Evolutionary conservation across 306 rosid species (phyloP).

Genomic region (Quercus rubra): DNA sequence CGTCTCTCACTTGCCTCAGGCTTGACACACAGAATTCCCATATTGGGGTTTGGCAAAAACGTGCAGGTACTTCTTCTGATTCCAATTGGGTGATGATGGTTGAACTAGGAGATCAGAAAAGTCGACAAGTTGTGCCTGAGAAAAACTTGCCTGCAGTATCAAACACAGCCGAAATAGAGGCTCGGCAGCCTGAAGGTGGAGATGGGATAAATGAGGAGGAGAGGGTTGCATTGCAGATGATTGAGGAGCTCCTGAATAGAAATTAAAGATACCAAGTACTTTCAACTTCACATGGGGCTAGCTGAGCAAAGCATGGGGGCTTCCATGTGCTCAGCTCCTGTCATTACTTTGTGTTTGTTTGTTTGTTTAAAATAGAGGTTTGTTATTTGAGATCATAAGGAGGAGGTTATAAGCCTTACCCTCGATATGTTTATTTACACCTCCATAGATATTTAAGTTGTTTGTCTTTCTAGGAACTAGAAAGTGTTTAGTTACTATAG

Average conservation of each 20-base stretch:
- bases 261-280: conserved; percentile 23
- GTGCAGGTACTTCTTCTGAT: conserved; percentile 51
- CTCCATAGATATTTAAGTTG: background rate
- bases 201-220: conserved; percentile 49
- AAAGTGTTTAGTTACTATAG: background rate
- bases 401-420: background rate
- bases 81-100: conserved; percentile 89
- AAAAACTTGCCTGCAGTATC: background rate
- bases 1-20: conserved; percentile 75
- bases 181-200: conserved; percentile 15
- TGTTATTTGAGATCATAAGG: conserved; percentile 18
- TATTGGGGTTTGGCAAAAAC: conserved; percentile 81
- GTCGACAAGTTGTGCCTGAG: background rate
- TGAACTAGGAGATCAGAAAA: conserved; percentile 38
- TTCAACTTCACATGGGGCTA: conserved; percentile 25
- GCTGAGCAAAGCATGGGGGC: conserved; percentile 1
- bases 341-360: conserved; percentile 16
- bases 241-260: conserved; percentile 70
- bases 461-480: background rate
- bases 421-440: conserved; percentile 1
- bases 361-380: conserved; percentile 17
- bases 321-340: conserved; percentile 5
- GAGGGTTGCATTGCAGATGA: conserved; percentile 65
- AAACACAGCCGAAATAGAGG: conserved; percentile 10
- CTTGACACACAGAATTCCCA: conserved; percentile 78